phyloP scores from a whole-genome alignment of 2,329 filamentous ascomycete species.

The Aspergillus tanneri region DNA sequence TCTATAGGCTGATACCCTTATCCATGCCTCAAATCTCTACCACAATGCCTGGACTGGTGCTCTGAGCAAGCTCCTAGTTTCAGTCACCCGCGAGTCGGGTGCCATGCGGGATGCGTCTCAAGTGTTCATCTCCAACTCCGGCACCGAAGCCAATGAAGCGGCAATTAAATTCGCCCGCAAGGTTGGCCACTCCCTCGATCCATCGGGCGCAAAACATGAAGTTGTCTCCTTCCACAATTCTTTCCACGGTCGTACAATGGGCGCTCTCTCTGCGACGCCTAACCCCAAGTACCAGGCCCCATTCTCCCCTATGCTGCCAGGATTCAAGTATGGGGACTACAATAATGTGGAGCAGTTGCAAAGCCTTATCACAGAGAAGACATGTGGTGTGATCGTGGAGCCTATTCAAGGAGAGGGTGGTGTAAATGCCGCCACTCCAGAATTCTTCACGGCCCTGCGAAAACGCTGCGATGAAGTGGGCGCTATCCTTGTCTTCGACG shows the following conservation, averaged over 20 bases:
- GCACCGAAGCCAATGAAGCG: conserved; percentile 95
- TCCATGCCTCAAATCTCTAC: conserved; percentile 95
- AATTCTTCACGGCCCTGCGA: conserved; percentile 82
- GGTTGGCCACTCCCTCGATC: conserved; percentile 72
- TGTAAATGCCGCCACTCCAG: conserved; percentile 76
- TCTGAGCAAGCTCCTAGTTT: conserved; percentile 79
- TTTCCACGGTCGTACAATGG: conserved; percentile 97
- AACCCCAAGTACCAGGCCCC: conserved; percentile 98
- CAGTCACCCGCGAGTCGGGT: conserved; percentile 74
- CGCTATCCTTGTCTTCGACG: conserved; percentile 88
- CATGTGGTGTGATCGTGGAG: conserved; percentile 93
- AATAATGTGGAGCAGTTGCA: conserved; percentile 76
- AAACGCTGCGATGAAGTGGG: conserved; percentile 81
- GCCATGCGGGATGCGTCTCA: conserved; percentile 77
- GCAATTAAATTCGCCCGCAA: conserved; percentile 97
- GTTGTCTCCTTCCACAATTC: conserved; percentile 87
- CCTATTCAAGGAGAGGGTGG: conserved; percentile 97
- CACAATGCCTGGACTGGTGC: conserved; percentile 94
- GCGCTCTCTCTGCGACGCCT: conserved; percentile 87
- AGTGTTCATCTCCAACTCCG: conserved; percentile 94
- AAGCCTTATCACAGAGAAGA: conserved; percentile 74
- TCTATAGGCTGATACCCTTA: conserved; percentile 64
- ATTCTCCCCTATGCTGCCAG: conserved; percentile 92
- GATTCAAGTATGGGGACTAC: conserved; percentile 81
- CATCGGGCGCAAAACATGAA: conserved; percentile 72